Evolutionary conservation across 1,139 yeast species (phyloP).

Genomic region (Blastobotrys raffinosifermentans): DNA sequence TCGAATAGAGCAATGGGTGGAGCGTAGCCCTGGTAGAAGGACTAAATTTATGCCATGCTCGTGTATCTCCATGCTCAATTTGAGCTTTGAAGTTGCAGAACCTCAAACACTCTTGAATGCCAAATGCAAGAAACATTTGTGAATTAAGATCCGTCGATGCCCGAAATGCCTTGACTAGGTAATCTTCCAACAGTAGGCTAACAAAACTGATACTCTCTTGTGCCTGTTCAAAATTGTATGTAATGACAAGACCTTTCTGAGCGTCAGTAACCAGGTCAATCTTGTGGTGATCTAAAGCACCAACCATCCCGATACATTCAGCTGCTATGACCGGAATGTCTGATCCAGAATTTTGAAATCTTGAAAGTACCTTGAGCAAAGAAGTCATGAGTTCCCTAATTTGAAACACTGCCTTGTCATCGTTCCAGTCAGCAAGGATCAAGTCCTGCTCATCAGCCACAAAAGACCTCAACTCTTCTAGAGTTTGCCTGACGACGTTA

Average conservation of each 20-base stretch:
- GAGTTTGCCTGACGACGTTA: constrained; percentile 72
- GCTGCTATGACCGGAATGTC: constrained; percentile 57
- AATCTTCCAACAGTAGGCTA: constrained; percentile 57
- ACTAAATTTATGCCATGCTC: constrained; percentile 57
- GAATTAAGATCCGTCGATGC: constrained; percentile 84
- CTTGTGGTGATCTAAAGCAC: constrained; percentile 68
- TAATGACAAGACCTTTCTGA: constrained; percentile 42
- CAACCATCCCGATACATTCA: constrained; percentile 66
- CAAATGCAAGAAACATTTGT: constrained; percentile 79
- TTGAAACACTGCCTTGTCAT: constrained; percentile 29
- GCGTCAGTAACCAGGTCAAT: constrained; percentile 45
- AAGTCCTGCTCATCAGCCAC: constrained; percentile 44
- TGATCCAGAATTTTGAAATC: constrained; percentile 41
- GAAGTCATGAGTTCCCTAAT: constrained; percentile 47
- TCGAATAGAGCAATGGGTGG: constrained; percentile 68
- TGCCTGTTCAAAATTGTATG: constrained; percentile 57
- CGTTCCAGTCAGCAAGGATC: constrained; percentile 35
- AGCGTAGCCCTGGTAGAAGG: constrained; percentile 69
- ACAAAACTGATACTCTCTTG: constrained; percentile 61
- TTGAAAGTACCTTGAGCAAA: constrained; percentile 54
- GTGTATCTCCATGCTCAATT: constrained; percentile 7
- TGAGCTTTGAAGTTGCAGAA: constrained; percentile 49
- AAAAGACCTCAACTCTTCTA: constrained; percentile 57
- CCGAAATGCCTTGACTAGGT: constrained; percentile 76
- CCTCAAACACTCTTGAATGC: constrained; percentile 80